Evolutionary conservation across 495 filamentous ascomycete species (phyloP), one percentile per base, ranked within the genome.

Genomic region (Lindgomyces ingoldianus): DNA sequence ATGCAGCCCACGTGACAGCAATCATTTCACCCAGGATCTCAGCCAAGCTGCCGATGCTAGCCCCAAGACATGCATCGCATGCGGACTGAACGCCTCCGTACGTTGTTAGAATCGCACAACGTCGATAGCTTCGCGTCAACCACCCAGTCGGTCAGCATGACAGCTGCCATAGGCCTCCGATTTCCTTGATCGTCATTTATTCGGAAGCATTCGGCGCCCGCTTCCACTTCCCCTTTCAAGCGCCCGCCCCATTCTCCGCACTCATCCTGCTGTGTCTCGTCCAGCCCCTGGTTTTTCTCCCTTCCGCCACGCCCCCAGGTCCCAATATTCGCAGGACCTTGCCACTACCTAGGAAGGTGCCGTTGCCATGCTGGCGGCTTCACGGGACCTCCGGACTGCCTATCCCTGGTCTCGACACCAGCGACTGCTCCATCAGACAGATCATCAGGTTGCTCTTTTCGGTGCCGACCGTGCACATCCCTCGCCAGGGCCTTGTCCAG

Each of bases 11-110:
- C 50, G 50, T 53, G 50, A 53, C 33, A n/a, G n/a, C n/a, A n/a
- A n/a, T n/a, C n/a, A n/a, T n/a, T n/a, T n/a, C n/a, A n/a, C n/a
- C n/a, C n/a, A n/a, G n/a, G n/a, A n/a, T n/a, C n/a, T n/a, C n/a
- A n/a, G n/a, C n/a, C n/a, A n/a, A n/a, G n/a, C n/a, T n/a, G n/a
- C n/a, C n/a, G n/a, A n/a, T n/a, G n/a, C n/a, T n/a, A n/a, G n/a
- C n/a, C n/a, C n/a, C 21, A 11, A 24, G 30, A 53, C 3, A 2
- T 16, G 50, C 25, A 29, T 19, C 21, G 27, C 56, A 50, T 59
- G 26, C 56, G 56, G 56, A 59, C 22, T 59, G 24, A 21, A 27
- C 16, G 9, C 27, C 56, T 59, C 56, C 56, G 56, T 49, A 1
- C 33, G 33, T 39, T 39, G 33, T 6, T 18, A 33, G 3, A 4